Conservation (phyloP, 768 basidiomycete genomes). For the Mycena leptocephala region DNA sequence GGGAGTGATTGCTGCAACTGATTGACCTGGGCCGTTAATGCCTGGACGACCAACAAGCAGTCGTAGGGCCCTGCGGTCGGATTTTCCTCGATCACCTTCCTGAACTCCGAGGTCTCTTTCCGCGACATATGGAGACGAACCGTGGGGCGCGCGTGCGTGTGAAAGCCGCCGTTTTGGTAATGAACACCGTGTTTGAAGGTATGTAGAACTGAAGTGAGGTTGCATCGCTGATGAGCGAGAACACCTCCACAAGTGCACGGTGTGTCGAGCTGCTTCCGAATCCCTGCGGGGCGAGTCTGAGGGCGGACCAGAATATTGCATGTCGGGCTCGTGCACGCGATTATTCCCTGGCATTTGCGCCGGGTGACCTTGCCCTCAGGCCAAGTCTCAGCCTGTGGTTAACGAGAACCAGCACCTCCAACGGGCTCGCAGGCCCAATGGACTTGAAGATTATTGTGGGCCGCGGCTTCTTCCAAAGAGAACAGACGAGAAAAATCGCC, state of each 20-base stretch:
- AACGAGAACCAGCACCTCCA: background rate
- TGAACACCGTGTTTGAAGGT: slow-evolving; percentile 32
- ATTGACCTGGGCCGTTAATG: slow-evolving; percentile 33
- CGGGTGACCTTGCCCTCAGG: slow-evolving; percentile 8
- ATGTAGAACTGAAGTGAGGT: background rate
- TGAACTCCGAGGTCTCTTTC: slow-evolving; percentile 15
- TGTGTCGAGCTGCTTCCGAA: background rate
- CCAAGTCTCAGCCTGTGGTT: background rate
- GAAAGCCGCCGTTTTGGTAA: slow-evolving; percentile 33
- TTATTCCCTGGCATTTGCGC: slow-evolving; percentile 3
- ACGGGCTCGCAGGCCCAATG: slow-evolving; percentile 6
- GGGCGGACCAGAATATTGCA: slow-evolving; percentile 8
- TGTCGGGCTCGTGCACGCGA: background rate
- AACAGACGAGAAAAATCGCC: background rate
- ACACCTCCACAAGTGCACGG: background rate
- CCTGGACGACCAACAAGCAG: slow-evolving; percentile 39
- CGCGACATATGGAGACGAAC: slow-evolving; percentile 34
- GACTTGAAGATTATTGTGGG: background rate
- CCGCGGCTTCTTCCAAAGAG: background rate
- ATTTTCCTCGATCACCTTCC: slow-evolving; percentile 24
- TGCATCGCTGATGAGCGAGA: slow-evolving; percentile 24
- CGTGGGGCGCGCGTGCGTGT: slow-evolving; percentile 35
- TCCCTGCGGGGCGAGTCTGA: background rate
- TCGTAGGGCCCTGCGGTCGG: slow-evolving; percentile 35
- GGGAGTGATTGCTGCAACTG: slow-evolving; percentile 32